Percentiles rank a stretch among this genome's conserved stretches.
Conservation (phyloP, 805 yeast genomes). For the Candida lessepsii region DNA sequence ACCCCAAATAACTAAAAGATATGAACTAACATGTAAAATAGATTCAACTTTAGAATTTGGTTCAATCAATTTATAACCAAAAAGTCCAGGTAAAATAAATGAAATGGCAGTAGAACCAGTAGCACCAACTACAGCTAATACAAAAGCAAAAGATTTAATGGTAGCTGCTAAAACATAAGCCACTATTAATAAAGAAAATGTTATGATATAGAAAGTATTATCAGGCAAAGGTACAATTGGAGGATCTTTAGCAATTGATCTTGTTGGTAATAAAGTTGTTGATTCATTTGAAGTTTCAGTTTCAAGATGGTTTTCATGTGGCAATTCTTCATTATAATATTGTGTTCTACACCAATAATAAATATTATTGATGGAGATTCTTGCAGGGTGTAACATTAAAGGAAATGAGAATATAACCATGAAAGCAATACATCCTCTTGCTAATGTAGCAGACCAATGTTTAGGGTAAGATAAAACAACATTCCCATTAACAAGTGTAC, state of each 20-base stretch:
- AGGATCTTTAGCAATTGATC: slow-evolving; percentile 36
- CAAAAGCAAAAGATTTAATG: slow-evolving; percentile 64
- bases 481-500: slow-evolving; percentile 63
- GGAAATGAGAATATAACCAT: slow-evolving; percentile 79
- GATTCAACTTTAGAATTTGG: slow-evolving; percentile 26
- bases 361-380: slow-evolving; percentile 65
- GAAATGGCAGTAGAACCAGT: slow-evolving; percentile 82
- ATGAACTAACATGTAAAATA: slow-evolving; percentile 34
- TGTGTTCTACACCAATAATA: slow-evolving; percentile 54
- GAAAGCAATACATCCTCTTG: slow-evolving; percentile 59
- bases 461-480: slow-evolving; percentile 65
- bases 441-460: slow-evolving; percentile 48
- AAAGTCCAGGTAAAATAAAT: slow-evolving; percentile 74
- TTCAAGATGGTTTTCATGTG: slow-evolving; percentile 1
- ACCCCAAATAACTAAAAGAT: slow-evolving; percentile 52
- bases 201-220: slow-evolving; percentile 47
- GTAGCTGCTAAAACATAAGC: slow-evolving; percentile 58
- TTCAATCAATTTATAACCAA: slow-evolving; percentile 59
- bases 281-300: slow-evolving; percentile 2
- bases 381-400: slow-evolving; percentile 75
- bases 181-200: slow-evolving; percentile 42
- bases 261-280: slow-evolving; percentile 8
- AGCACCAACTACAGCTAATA: slow-evolving; percentile 73
- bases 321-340: background rate
- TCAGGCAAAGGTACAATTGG: slow-evolving; percentile 50